Percentiles rank a stretch among this genome's conserved stretches.
These are phyloP conservation scores for Aureobasidium sp. DNA, from an alignment of 2,329 filamentous ascomycete species.

Conservation along the genomic window DNA sequence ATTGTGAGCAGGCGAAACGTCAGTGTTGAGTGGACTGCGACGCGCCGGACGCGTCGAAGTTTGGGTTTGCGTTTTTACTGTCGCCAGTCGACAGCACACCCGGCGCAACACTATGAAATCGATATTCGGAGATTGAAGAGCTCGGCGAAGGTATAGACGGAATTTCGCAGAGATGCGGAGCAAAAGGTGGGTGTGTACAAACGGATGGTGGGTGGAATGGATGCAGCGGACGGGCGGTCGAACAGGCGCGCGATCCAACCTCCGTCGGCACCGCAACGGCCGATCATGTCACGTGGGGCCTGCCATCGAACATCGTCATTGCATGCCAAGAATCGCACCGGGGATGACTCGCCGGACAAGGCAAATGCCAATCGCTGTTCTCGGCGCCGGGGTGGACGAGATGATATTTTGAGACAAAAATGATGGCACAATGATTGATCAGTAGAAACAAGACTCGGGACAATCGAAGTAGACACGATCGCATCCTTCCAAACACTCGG, in stretches of 20 bases:
- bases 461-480: too few relatives aligned
- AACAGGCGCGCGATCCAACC: not conserved
- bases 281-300: not conserved
- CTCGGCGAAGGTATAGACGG: not conserved
- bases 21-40: slow-evolving; percentile 14
- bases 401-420: too few relatives aligned
- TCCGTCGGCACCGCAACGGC: not conserved
- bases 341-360: too few relatives aligned
- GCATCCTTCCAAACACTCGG: not conserved
- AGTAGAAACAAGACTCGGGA: too few relatives aligned
- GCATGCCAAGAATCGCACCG: too few relatives aligned
- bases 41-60: slow-evolving; percentile 9
- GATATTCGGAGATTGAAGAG: not conserved
- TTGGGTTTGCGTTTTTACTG: not conserved
- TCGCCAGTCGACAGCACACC: slow-evolving; percentile 1
- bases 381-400: too few relatives aligned
- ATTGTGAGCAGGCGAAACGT: not conserved
- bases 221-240: not conserved
- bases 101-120: not conserved
- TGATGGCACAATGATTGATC: too few relatives aligned
- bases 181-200: not conserved
- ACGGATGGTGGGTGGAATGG: not conserved
- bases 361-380: too few relatives aligned
- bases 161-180: not conserved
- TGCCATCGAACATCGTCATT: too few relatives aligned